phyloP scores from a whole-genome alignment of 2,329 filamentous ascomycete species.

The Nigrograna mackinnonii region DNA sequence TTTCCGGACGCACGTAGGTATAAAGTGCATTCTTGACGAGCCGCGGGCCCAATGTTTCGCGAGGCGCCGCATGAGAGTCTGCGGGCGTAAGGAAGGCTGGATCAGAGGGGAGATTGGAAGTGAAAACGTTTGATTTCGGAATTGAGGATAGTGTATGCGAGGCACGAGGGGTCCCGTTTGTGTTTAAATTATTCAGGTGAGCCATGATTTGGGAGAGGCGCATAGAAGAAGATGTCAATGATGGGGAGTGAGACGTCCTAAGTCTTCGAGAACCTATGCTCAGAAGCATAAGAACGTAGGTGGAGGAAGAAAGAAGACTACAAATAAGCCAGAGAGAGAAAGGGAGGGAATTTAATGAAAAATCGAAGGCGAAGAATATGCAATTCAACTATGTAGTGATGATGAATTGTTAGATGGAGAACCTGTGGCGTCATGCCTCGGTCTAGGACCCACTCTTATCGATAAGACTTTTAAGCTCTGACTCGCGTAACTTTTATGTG shows the following conservation, averaged over 20 bases:
- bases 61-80: slow-evolving; percentile 78
- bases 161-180: slow-evolving; percentile 16
- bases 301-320: neutral
- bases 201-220: slow-evolving; percentile 50
- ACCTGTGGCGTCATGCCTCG: slow-evolving; percentile 16
- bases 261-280: neutral
- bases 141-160: slow-evolving; percentile 53
- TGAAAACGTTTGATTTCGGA: slow-evolving; percentile 68
- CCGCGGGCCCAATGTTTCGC: slow-evolving; percentile 76
- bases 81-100: slow-evolving; percentile 77
- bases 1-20: slow-evolving; percentile 86
- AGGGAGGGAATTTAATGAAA: too few species aligned
- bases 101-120: slow-evolving; percentile 73
- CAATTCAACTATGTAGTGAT: too few species aligned
- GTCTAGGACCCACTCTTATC: slow-evolving; percentile 5
- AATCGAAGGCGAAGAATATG: too few species aligned
- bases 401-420: slow-evolving; percentile 8
- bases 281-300: neutral
- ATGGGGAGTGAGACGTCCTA: too few species aligned
- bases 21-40: slow-evolving; percentile 84
- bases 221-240: slow-evolving; percentile 8
- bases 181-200: slow-evolving; percentile 40
- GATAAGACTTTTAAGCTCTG: slow-evolving; percentile 9
- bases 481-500: slow-evolving; percentile 14
- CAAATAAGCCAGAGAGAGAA: neutral